phyloP scores from a whole-genome alignment of 441 rosid genomes.

The Viola pubescens region DNA sequence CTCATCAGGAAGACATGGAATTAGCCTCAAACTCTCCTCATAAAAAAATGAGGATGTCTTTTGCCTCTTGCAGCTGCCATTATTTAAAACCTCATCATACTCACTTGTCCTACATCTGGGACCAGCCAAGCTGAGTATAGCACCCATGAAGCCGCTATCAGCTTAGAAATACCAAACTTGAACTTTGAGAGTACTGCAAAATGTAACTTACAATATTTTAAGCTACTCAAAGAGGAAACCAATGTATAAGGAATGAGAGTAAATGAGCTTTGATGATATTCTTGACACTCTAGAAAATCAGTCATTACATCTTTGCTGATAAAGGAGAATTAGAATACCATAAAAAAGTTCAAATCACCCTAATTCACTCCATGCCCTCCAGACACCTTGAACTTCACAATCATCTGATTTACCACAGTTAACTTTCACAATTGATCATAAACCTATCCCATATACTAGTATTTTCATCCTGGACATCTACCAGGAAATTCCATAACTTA shows the following conservation, averaged over 20 bases:
- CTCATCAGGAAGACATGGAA: constrained; percentile 51
- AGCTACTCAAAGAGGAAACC: neutral
- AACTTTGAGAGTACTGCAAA: constrained; percentile 11
- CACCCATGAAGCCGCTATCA: constrained; percentile 27
- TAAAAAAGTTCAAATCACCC: neutral
- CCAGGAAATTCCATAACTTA: too few species aligned
- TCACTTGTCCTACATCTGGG: constrained; percentile 15
- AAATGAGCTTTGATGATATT: too few species aligned
- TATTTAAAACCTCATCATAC: constrained; percentile 16
- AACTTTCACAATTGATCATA: too few species aligned
- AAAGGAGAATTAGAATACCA: neutral
- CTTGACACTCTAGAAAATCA: neutral
- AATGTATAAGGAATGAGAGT: too few species aligned
- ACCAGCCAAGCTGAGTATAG: constrained; percentile 34
- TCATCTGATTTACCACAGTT: too few species aligned
- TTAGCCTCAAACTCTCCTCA: constrained; percentile 35
- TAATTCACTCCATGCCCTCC: neutral
- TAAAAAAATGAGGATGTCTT: constrained; percentile 21
- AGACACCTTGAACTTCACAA: too few species aligned
- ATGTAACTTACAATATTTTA: neutral
- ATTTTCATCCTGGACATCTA: too few species aligned
- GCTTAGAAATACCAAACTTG: constrained; percentile 3
- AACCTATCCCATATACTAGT: too few species aligned
- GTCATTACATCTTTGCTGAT: neutral
- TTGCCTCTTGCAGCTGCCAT: constrained; percentile 43